These are phyloP conservation scores for Setomelanomma holmii DNA, from an alignment of 2,329 filamentous ascomycete species.

Conservation along the genomic window DNA sequence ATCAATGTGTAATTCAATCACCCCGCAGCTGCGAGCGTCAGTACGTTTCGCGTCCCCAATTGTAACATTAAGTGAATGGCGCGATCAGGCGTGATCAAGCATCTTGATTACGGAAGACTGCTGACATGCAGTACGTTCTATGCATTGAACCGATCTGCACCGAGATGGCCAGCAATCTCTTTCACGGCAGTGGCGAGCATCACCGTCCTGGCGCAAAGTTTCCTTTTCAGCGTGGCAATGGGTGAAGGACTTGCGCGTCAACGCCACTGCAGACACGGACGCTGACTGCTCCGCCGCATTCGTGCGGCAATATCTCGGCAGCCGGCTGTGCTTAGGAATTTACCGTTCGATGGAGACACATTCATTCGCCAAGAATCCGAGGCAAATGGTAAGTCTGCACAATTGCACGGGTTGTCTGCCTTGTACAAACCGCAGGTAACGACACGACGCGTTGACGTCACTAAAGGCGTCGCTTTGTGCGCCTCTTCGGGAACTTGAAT, in stretches of 20 bases:
- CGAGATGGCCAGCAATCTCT: not conserved
- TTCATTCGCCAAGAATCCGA: too few relatives aligned
- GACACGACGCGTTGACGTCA: not conserved
- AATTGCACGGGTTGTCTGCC: too few relatives aligned
- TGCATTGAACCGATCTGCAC: too few relatives aligned
- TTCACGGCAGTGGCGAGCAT: not conserved
- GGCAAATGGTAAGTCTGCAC: too few relatives aligned
- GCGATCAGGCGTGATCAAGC: not conserved
- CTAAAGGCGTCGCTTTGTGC: not conserved
- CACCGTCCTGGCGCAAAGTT: too few relatives aligned
- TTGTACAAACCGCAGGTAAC: not conserved
- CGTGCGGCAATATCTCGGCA: too few relatives aligned
- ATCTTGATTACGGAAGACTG: conserved; percentile 9
- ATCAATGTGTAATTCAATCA: not conserved
- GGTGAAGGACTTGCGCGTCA: not conserved
- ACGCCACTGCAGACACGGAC: not conserved
- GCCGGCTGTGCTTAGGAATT: too few relatives aligned
- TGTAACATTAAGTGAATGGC: not conserved
- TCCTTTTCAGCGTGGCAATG: too few relatives aligned
- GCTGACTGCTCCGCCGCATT: too few relatives aligned
- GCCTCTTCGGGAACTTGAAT: not conserved
- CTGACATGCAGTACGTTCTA: conserved; percentile 20
- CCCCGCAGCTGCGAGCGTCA: not conserved
- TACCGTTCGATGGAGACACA: too few relatives aligned
- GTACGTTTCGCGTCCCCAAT: not conserved